A percentile compares a stretch with the other conserved stretches of the same genome.
phyloP scores from a whole-genome alignment of 148 eudicot species.

The Tetragonia tetragonoides region DNA sequence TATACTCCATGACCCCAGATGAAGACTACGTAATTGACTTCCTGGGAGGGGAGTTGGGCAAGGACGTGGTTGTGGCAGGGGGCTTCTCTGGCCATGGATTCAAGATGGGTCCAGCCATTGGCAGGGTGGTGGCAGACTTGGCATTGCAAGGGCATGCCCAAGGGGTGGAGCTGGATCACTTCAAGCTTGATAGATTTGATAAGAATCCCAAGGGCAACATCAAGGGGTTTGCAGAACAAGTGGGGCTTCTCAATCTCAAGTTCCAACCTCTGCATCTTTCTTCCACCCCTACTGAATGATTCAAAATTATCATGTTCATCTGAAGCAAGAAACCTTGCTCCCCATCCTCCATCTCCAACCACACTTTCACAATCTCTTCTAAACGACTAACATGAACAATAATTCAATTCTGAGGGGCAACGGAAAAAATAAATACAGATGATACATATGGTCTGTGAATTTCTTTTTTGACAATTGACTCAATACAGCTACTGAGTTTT shows the following conservation, averaged over 20 bases:
- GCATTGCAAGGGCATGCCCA: conserved; percentile 42
- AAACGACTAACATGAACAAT: too few relatives aligned
- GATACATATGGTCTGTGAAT: neutral
- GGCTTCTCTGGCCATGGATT: conserved; percentile 98
- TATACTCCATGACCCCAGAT: conserved; percentile 90
- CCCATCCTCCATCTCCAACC: too few relatives aligned
- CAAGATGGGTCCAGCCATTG: conserved; percentile 87
- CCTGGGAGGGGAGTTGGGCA: conserved; percentile 70
- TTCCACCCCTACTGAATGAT: neutral
- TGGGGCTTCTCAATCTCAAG: conserved; percentile 20
- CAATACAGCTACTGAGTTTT: too few relatives aligned
- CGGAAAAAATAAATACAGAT: too few relatives aligned
- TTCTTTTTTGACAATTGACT: too few relatives aligned
- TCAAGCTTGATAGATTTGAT: conserved; percentile 62
- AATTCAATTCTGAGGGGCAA: too few relatives aligned
- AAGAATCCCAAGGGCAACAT: conserved; percentile 58
- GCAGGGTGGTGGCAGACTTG: conserved; percentile 60
- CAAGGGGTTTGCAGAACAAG: conserved; percentile 67
- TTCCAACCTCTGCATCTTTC: too few relatives aligned
- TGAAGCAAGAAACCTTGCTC: neutral
- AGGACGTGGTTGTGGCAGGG: conserved; percentile 74
- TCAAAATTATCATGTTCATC: neutral
- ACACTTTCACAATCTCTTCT: too few relatives aligned
- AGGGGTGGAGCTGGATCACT: conserved; percentile 53
- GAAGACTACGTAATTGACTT: conserved; percentile 82